These are phyloP conservation scores for Syncephalastrum contaminatum DNA, from an alignment of 371 early-diverging fungal genomes.

Conservation along the genomic window DNA sequence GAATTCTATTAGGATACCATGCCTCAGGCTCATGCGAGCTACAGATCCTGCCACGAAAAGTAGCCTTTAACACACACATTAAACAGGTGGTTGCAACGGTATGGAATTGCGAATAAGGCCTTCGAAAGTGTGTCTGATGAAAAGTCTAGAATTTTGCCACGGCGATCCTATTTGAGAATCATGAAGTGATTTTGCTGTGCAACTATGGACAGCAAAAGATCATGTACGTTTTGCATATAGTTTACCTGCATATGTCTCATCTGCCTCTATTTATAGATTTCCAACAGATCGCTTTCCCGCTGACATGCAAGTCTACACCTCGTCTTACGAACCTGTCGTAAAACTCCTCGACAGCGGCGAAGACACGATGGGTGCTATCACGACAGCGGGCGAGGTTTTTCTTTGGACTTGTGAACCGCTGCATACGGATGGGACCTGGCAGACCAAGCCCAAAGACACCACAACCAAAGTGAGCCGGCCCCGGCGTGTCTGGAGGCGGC, in stretches of 20 bases:
- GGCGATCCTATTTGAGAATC: conserved; percentile 39
- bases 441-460: conserved; percentile 3
- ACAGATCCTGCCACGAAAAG: conserved; percentile 52
- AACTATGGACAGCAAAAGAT: conserved; percentile 51
- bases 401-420: conserved; percentile 43
- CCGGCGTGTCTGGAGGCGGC: conserved; percentile 45
- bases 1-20: conserved; percentile 40
- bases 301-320: conserved; percentile 31
- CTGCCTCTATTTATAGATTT: conserved; percentile 18
- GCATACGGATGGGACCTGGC: neutral
- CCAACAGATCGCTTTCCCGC: conserved; percentile 46
- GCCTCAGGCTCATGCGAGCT: conserved; percentile 39
- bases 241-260: no score
- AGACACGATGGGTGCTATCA: conserved; percentile 51
- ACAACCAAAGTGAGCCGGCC: conserved; percentile 20
- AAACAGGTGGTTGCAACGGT: conserved; percentile 54
- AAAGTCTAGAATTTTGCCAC: conserved; percentile 48
- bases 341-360: conserved; percentile 43
- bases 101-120: neutral
- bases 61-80: conserved; percentile 44
- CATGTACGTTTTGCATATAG: conserved; percentile 21
- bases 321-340: conserved; percentile 15
- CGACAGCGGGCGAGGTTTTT: conserved; percentile 52
- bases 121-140: neutral
- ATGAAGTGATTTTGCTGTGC: conserved; percentile 49